phyloP scores from a whole-genome alignment of 768 basidiomycete genomes.

The Mycena polygramma region DNA sequence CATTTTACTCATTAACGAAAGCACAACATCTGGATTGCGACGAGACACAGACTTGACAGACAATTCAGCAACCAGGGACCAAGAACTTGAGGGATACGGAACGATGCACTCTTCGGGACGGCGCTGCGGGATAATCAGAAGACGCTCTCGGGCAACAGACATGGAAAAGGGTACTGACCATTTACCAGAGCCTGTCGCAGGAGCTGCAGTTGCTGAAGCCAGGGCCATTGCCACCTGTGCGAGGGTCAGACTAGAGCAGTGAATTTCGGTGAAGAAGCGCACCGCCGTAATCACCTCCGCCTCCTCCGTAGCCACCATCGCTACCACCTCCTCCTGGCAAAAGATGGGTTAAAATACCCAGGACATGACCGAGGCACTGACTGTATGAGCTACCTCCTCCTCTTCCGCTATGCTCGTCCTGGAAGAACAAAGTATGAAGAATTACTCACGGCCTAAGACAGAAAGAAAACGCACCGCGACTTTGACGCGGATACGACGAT shows the following conservation, averaged over 20 bases:
- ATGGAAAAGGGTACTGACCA: neutral
- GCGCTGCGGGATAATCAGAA: neutral
- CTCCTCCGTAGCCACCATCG: neutral
- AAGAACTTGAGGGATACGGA: slow-evolving; percentile 23
- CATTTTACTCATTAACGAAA: slow-evolving; percentile 21
- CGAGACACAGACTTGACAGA: slow-evolving; percentile 8
- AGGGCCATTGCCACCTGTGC: no score
- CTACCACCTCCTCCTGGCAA: no score
- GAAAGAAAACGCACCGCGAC: slow-evolving; percentile 54
- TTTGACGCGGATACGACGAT: slow-evolving; percentile 61
- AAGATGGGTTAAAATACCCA: neutral
- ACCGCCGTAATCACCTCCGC: neutral
- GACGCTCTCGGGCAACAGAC: no score
- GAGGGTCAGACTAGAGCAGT: no score
- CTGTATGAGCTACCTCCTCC: no score
- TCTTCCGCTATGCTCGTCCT: no score
- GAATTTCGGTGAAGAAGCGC: no score
- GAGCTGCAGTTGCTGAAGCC: neutral
- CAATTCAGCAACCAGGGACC: slow-evolving; percentile 2
- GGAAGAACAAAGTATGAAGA: no score
- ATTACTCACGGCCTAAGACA: neutral
- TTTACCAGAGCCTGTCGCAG: slow-evolving; percentile 12
- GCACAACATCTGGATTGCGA: slow-evolving; percentile 25
- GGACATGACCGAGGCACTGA: neutral
- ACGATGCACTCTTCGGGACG: neutral